phyloP scores from a whole-genome alignment of 129 eudicot species.

The Flaveria trinervia region DNA sequence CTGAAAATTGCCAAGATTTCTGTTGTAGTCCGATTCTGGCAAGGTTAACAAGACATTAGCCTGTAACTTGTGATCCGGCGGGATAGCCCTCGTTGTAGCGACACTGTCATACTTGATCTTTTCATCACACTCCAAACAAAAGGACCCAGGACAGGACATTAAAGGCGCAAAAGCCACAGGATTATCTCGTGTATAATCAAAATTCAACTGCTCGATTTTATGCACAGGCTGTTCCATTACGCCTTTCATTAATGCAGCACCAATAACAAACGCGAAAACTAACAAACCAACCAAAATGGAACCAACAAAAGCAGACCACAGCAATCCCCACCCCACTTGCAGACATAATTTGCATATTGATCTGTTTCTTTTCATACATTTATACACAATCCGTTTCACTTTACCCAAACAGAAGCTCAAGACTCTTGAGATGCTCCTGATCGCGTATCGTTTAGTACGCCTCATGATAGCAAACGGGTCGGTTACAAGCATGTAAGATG shows the following conservation, averaged over 20 bases:
- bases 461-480: slow-evolving; percentile 46
- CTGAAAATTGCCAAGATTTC: slow-evolving; percentile 78
- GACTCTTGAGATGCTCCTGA: slow-evolving; percentile 19
- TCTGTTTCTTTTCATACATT: slow-evolving; percentile 39
- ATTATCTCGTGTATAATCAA: slow-evolving; percentile 61
- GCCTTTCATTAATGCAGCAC: slow-evolving; percentile 39
- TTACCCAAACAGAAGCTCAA: slow-evolving; percentile 24
- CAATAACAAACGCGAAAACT: slow-evolving; percentile 39
- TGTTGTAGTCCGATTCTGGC: slow-evolving; percentile 76
- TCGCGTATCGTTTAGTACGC: slow-evolving; percentile 13
- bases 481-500: slow-evolving; percentile 35
- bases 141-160: slow-evolving; percentile 27
- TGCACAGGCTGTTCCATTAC: slow-evolving; percentile 47
- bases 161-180: slow-evolving; percentile 62
- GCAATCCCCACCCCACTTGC: slow-evolving; percentile 44
- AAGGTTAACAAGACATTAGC: slow-evolving; percentile 52
- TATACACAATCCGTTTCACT: slow-evolving; percentile 31
- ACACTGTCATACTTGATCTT: slow-evolving; percentile 14
- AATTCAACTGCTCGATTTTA: slow-evolving; percentile 39
- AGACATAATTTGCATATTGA: slow-evolving; percentile 38
- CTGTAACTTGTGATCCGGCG: slow-evolving; percentile 51
- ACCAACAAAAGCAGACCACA: slow-evolving; percentile 47
- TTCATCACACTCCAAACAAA: slow-evolving; percentile 16
- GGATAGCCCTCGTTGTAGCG: slow-evolving; percentile 35
- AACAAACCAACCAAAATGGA: slow-evolving; percentile 49